Percentiles rank a stretch among this genome's conserved stretches.
These are phyloP conservation scores for Parathielavia appendiculata DNA, from an alignment of 495 filamentous ascomycete genomes.

Conservation along the genomic window DNA sequence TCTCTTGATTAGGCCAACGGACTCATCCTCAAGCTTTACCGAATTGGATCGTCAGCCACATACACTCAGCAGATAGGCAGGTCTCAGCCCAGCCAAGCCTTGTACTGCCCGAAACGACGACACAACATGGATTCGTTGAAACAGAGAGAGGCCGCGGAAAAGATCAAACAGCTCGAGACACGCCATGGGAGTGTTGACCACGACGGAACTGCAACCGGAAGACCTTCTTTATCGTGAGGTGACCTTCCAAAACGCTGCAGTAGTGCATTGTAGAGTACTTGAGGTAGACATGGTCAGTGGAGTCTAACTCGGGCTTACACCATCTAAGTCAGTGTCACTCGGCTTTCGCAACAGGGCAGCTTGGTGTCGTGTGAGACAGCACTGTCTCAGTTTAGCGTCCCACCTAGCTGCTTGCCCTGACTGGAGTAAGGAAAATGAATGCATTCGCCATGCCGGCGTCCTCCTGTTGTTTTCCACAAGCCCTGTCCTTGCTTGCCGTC, in stretches of 20 bases:
- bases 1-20: not conserved
- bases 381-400: not conserved
- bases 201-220: too few species aligned
- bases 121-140: not conserved
- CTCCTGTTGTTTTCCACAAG: not conserved
- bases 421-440: not conserved
- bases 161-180: not conserved
- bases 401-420: not conserved
- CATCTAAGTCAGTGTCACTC: not conserved
- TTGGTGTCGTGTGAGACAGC: not conserved
- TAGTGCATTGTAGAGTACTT: not conserved
- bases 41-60: constrained; percentile 12
- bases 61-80: not conserved
- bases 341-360: not conserved
- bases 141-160: not conserved
- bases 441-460: not conserved
- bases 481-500: not conserved
- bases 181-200: not conserved
- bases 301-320: not conserved
- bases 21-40: not conserved
- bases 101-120: constrained; percentile 2
- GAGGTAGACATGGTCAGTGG: not conserved
- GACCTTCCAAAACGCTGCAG: too few species aligned
- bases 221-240: too few species aligned
- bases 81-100: not conserved